phyloP scores from a whole-genome alignment of 345 rosid genomes.

The Corchorus capsularis region DNA sequence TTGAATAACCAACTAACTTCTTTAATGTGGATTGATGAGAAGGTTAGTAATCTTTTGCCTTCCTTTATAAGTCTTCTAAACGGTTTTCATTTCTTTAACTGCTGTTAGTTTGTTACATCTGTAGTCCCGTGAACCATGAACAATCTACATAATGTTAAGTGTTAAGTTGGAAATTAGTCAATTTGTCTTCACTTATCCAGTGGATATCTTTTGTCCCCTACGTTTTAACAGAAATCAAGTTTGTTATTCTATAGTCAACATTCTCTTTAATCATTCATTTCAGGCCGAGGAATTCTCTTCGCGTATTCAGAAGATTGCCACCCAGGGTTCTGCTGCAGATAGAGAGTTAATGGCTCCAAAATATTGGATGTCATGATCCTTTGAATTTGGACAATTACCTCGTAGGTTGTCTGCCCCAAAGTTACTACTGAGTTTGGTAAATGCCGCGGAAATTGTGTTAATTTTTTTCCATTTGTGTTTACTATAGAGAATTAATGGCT shows the following conservation, averaged over 20 bases:
- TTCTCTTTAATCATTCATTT: slow-evolving; percentile 22
- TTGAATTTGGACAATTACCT: background rate
- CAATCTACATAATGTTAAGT: background rate
- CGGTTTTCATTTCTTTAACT: background rate
- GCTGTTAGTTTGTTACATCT: background rate
- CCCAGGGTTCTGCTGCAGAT: slow-evolving; percentile 69
- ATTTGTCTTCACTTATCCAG: background rate
- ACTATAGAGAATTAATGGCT: too few relatives aligned
- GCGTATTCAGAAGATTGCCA: slow-evolving; percentile 69
- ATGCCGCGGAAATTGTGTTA: background rate
- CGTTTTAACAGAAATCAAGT: background rate
- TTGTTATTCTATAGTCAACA: background rate
- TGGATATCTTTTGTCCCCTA: background rate
- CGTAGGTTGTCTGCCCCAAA: background rate
- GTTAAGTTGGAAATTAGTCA: background rate
- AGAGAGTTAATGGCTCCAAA: slow-evolving; percentile 60
- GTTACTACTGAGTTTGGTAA: background rate
- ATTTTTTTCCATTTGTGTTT: too few relatives aligned
- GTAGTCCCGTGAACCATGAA: background rate
- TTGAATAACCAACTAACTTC: slow-evolving; percentile 96
- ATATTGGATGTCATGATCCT: slow-evolving; percentile 68
- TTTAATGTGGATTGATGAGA: slow-evolving; percentile 96
- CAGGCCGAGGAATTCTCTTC: slow-evolving; percentile 97
- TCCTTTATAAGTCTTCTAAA: background rate
- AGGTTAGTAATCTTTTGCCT: slow-evolving; percentile 37